Evolutionary conservation across 2,329 filamentous ascomycete genomes (phyloP), one percentile per base, ranked within the genome.

Genomic region (Cryoendolithus antarcticus): DNA sequence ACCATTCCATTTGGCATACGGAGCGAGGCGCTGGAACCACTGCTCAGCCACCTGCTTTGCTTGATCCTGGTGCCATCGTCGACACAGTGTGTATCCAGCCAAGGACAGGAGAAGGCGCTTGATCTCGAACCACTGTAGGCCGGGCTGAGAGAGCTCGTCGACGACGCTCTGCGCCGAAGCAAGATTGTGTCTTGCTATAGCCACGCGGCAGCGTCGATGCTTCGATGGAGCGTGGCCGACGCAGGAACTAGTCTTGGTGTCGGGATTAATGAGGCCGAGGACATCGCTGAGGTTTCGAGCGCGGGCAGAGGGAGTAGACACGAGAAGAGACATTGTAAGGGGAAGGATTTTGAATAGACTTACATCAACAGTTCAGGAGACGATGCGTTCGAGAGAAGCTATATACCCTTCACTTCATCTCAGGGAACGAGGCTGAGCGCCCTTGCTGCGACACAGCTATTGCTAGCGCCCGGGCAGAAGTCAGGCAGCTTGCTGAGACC

Each of bases 231-330:
- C 38, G 9, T 35, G 32, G 4, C 32, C 38, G 10, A 35, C 32
- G 15, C 38, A 40, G 9, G 38, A 35, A 12, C 29, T 40, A 6
- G 32, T 24, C 13, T 35, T 10, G 13, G 31, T 40, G 24, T 35
- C 32, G 2, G 38, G 33, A 7, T 40, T 40, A 6, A 35, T 12
- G 8, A 39, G 38, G 8, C 31, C 24, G n/a, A 39, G 28, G 3
- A 39, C 8, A 11, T 35, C 38, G 13, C 30, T 30, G n/a, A 33
- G 38, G 8, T 35, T 33, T 28, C 32, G 24, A 39, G 32, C 3
- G 32, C 35, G 8, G 38, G n/a, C 21, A 19, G 30, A 24, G 38
- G 35, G 38, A 27, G 24, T 5, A 8, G 37, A 35, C 10, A 33
- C 30, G 28, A 39, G 34, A 9, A 10, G 11, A 13, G 32, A 21